Evolutionary conservation across 495 filamentous ascomycete species (phyloP).

Genomic region (Penicillium riverlandense): DNA sequence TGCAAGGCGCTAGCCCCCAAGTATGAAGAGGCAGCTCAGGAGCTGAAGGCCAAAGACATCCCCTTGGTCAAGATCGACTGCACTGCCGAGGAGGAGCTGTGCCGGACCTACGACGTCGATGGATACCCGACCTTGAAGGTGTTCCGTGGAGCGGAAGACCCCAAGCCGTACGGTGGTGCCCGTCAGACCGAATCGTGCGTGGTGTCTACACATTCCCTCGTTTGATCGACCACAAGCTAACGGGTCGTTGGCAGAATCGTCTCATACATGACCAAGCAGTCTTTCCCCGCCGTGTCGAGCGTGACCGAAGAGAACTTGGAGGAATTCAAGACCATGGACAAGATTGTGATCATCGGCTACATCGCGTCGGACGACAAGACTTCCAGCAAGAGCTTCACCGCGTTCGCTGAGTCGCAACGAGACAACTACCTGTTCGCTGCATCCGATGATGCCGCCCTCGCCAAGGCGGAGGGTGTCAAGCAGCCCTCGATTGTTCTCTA

Average conservation of each 20-base stretch:
- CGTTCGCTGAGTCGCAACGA: conserved; percentile 74
- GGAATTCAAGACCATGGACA: conserved; percentile 96
- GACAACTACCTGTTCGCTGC: conserved; percentile 91
- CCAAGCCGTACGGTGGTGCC: conserved; percentile 77
- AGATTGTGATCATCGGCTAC: conserved; percentile 90
- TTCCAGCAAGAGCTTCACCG: conserved; percentile 70
- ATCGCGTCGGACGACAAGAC: conserved; percentile 77
- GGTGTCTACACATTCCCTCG: background rate
- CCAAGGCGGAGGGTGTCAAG: conserved; percentile 82
- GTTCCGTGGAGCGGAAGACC: conserved; percentile 87
- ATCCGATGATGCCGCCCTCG: conserved; percentile 72
- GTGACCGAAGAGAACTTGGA: conserved; percentile 74
- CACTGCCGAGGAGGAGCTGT: conserved; percentile 88
- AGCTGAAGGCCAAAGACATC: conserved; percentile 93
- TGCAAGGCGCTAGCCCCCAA: conserved; percentile 92
- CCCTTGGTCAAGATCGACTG: conserved; percentile 92
- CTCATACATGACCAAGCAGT: conserved; percentile 99
- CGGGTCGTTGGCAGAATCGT: conserved; percentile 58
- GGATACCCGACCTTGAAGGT: conserved; percentile 98
- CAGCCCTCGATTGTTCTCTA: conserved; percentile 87
- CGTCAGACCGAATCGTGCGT: conserved; percentile 86
- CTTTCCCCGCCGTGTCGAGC: conserved; percentile 81
- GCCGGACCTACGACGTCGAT: conserved; percentile 82
- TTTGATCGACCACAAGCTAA: conserved; percentile 14
- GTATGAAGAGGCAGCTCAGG: conserved; percentile 88